Percentiles rank a stretch among this genome's conserved stretches.
Evolutionary conservation across 192 early-diverging fungal species (phyloP).

Genomic region (Martensiomyces pterosporus): DNA sequence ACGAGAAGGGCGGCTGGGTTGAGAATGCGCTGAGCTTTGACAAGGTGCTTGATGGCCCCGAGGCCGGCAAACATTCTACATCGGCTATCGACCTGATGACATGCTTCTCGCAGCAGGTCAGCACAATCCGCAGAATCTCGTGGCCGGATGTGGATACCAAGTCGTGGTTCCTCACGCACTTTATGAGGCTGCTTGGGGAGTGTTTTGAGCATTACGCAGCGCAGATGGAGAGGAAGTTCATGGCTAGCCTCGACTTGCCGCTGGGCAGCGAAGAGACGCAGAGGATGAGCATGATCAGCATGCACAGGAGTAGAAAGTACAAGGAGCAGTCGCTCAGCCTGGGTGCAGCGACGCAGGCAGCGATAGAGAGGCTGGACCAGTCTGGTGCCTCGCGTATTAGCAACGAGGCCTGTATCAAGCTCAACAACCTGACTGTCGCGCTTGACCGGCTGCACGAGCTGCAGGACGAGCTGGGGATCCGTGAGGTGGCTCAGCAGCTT

Average conservation of each 20-base stretch:
- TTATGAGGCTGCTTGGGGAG: conserved; percentile 38
- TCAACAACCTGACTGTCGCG: conserved; percentile 47
- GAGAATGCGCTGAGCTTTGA: conserved; percentile 47
- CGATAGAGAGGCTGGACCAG: conserved; percentile 41
- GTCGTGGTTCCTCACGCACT: conserved; percentile 39
- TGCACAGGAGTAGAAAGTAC: conserved; percentile 48
- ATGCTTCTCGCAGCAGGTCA: conserved; percentile 48
- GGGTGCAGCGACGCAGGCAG: conserved; percentile 26
- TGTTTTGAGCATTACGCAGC: conserved; percentile 45
- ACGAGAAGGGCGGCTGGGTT: conserved; percentile 29
- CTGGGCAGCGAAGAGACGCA: conserved; percentile 11
- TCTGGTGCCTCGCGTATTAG: conserved; percentile 25
- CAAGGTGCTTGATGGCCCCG: conserved; percentile 27
- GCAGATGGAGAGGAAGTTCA: conserved; percentile 44
- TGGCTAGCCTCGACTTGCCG: conserved; percentile 20
- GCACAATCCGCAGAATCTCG: conserved; percentile 23
- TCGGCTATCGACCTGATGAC: conserved; percentile 48
- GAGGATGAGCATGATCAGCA: conserved; percentile 33
- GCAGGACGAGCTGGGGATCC: conserved; percentile 39
- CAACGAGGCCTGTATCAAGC: conserved; percentile 39
- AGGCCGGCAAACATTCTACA: conserved; percentile 47
- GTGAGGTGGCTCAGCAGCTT: conserved; percentile 25
- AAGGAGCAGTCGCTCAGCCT: conserved; percentile 39
- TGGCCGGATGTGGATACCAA: conserved; percentile 50
- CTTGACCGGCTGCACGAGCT: conserved; percentile 42